Evolutionary conservation across 371 early-diverging fungal genomes (phyloP), one percentile per base, ranked within the genome.

Genomic region (Rhizopus microsporus): DNA sequence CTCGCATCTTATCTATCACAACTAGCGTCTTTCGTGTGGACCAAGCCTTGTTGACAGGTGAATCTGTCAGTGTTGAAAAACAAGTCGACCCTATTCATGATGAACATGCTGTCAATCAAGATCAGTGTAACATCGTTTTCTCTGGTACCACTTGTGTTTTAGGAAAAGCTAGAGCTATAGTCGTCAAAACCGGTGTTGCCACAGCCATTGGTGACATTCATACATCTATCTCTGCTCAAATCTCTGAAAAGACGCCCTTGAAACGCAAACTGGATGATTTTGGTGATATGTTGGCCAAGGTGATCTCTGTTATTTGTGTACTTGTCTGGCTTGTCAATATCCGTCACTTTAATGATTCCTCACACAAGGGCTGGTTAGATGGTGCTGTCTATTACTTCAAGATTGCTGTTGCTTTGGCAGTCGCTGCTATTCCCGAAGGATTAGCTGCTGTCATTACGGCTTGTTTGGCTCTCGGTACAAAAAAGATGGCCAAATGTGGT

Each of bases 351-450:
- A 86, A 77, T 67, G 96, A 96, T 69, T 89, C 91, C 23, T 76
- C 85, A 39, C 93, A 93, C 77, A 85, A 92, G 46, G 96, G 95
- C 16, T 94, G 93, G 93, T 65, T 97, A 51, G 85, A 89, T 59
- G 93, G 93, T 60, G 92, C 93, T 29, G 80, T 94, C n/a, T 93
- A 93, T 74, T 93, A 93, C 68, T 95, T 94, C 80, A 98, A 97
- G 83, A 98, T 98, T 52, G 97, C 97, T 29, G 98, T 99, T 52
- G 97, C 98, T 7, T 77, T 99, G 59, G 99, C 99, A 45, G 98
- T 99, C n/a, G 98, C 99, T 47, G 98, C 98, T 50, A 98, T 99
- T 63, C 99, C 99, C 52, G 99, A 99, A 84, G 99, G 99, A 53
- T 75, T 99, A 38, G 93, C 96, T 13, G 97, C 96, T 47, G 94